A percentile compares a stretch with the other conserved stretches of the same genome.
phyloP scores from a whole-genome alignment of 2,329 filamentous ascomycete genomes.

The Penicillium sp. region DNA sequence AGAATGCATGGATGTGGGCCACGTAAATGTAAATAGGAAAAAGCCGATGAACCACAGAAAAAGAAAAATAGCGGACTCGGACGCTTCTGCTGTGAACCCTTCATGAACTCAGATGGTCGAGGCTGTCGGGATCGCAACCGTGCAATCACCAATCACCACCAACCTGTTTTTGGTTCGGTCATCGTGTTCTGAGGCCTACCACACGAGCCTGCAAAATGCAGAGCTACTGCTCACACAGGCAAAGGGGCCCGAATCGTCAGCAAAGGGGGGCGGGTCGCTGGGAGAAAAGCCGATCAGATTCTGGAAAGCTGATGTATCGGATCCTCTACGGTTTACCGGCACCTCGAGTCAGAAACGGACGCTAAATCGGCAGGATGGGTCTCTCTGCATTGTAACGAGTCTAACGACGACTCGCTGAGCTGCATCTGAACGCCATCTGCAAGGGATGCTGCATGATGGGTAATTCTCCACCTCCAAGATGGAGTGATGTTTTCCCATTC shows the following conservation, averaged over 20 bases:
- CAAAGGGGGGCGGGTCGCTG: conserved; percentile 21
- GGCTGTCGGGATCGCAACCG: not conserved
- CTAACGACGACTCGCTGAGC: conserved; percentile 8
- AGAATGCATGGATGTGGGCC: not conserved
- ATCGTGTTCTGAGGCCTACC: not conserved
- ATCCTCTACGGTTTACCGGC: conserved; percentile 7
- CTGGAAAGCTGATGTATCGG: conserved; percentile 29
- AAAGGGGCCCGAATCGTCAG: not conserved
- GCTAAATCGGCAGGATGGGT: conserved; percentile 22
- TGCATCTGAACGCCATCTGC: conserved; percentile 23
- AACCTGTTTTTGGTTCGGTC: not conserved
- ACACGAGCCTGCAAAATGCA: conserved; percentile 2
- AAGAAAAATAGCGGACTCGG: conserved; percentile 10
- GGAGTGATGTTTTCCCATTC: conserved; percentile 3
- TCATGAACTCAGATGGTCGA: not conserved
- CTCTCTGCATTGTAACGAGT: conserved; percentile 13
- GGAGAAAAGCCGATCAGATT: conserved; percentile 27
- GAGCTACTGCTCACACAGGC: not conserved
- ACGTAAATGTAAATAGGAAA: not conserved
- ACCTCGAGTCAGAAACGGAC: conserved; percentile 13
- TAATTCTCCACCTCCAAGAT: conserved; percentile 7
- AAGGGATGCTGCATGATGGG: conserved; percentile 24
- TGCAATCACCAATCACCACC: not conserved
- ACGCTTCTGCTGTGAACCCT: conserved; percentile 1
- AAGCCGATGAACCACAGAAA: conserved; percentile 10